These are phyloP conservation scores for Coniferiporia weirii DNA, from an alignment of 1,284 basidiomycete species.

Conservation along the genomic window DNA sequence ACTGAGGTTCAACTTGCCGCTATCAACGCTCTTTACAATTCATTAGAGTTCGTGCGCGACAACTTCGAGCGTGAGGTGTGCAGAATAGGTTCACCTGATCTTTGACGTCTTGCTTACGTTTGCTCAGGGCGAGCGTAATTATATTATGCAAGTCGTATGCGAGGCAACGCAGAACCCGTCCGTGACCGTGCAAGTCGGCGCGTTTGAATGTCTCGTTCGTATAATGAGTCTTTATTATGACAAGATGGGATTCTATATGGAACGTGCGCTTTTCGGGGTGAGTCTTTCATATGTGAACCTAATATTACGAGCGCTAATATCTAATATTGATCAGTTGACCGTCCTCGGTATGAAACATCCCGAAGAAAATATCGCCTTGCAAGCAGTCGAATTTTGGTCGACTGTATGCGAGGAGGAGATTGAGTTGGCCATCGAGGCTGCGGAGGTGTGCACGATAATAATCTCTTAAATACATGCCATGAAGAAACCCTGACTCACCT, in stretches of 20 bases:
- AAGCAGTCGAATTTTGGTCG: constrained; percentile 99
- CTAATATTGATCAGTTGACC: constrained; percentile 62
- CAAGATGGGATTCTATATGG: constrained; percentile 99
- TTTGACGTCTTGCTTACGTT: constrained; percentile 10
- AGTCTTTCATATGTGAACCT: constrained; percentile 28
- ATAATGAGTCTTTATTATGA: constrained; percentile 99
- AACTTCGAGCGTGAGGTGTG: constrained; percentile 96
- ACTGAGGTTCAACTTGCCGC: constrained; percentile 93
- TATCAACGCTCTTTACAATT: constrained; percentile 91
- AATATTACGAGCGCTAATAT: not conserved
- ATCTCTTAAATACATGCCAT: too few relatives aligned
- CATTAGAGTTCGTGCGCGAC: constrained; percentile 94
- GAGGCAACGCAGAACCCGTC: constrained; percentile 90
- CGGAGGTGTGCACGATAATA: constrained; percentile 58
- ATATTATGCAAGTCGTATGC: constrained; percentile 99
- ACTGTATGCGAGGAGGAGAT: constrained; percentile 98
- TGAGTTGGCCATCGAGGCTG: constrained; percentile 87
- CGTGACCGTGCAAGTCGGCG: constrained; percentile 81
- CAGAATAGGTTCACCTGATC: constrained; percentile 2
- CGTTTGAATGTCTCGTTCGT: constrained; percentile 93
- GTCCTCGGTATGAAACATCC: constrained; percentile 97
- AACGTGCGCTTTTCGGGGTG: constrained; percentile 95
- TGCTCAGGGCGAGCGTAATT: constrained; percentile 90
- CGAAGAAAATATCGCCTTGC: constrained; percentile 89
- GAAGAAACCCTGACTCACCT: not conserved